Evolutionary conservation across 2,329 filamentous ascomycete species (phyloP).

Genomic region (Calonectria naviculata): DNA sequence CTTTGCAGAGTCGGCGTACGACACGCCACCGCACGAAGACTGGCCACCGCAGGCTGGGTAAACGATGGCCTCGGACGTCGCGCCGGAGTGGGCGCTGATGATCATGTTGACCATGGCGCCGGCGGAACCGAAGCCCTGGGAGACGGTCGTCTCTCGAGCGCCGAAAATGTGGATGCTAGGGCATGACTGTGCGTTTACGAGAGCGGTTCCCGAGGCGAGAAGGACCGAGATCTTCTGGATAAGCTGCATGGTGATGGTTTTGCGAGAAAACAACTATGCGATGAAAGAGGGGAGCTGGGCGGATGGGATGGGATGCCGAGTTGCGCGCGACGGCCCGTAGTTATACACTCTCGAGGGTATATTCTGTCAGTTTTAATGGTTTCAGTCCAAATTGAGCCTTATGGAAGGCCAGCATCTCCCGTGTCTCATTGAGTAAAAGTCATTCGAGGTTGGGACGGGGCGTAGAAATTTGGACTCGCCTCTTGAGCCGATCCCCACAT

Average conservation of each 20-base stretch:
- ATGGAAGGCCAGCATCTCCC: neutral
- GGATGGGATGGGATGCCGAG: neutral
- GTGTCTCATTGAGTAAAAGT: neutral
- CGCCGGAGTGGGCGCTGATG: constrained; percentile 16
- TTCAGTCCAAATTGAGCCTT: neutral
- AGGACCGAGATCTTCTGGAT: constrained; percentile 1
- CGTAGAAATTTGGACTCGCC: neutral
- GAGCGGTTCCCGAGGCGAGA: constrained; percentile 19
- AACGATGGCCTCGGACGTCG: constrained; percentile 22
- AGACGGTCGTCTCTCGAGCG: constrained; percentile 60
- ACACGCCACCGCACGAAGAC: constrained; percentile 65
- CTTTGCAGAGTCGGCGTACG: constrained; percentile 68
- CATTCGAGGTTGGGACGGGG: neutral
- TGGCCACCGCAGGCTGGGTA: constrained; percentile 70
- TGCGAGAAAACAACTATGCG: neutral
- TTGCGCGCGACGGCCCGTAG: neutral
- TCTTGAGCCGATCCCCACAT: neutral
- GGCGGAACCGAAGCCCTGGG: constrained; percentile 63
- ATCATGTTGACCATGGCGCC: constrained; percentile 62
- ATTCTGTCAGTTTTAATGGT: neutral
- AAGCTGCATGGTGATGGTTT: neutral
- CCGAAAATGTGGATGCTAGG: constrained; percentile 58
- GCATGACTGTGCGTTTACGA: constrained; percentile 42
- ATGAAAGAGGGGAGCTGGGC: neutral
- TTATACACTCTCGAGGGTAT: neutral